These are phyloP conservation scores for Adansonia madagascariensis DNA, from an alignment of 441 rosid genomes.

Conservation along the genomic window DNA sequence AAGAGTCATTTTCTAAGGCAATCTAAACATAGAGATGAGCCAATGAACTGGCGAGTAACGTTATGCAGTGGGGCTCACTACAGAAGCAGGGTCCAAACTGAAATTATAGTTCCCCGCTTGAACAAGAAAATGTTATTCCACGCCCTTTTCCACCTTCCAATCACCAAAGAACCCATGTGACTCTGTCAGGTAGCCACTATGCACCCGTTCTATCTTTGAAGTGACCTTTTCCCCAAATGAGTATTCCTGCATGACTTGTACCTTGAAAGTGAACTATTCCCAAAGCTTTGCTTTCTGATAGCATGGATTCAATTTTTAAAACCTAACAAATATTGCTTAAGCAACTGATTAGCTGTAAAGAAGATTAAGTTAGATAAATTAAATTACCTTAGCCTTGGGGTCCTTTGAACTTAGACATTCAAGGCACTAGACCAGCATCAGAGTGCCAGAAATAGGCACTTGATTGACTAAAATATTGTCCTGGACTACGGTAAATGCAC, in stretches of 20 bases:
- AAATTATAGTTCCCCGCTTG: constrained; percentile 24
- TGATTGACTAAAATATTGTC: not conserved
- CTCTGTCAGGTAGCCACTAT: constrained; percentile 37
- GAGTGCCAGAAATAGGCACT: not conserved
- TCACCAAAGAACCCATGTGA: constrained; percentile 41
- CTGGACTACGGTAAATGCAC: not conserved
- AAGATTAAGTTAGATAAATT: not conserved
- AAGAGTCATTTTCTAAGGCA: constrained; percentile 24
- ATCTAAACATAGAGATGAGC: not conserved
- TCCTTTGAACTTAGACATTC: not conserved
- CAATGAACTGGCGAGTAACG: constrained; percentile 15
- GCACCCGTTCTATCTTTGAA: constrained; percentile 24
- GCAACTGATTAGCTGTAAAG: constrained; percentile 22
- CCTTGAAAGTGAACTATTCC: constrained; percentile 4
- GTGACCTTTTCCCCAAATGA: constrained; percentile 31
- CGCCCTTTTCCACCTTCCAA: constrained; percentile 34
- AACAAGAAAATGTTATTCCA: constrained; percentile 28
- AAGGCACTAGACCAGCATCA: not conserved
- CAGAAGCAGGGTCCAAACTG: constrained; percentile 23
- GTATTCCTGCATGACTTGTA: constrained; percentile 28
- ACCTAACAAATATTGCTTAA: constrained; percentile 16
- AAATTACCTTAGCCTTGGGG: constrained; percentile 4
- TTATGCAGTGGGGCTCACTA: constrained; percentile 32
- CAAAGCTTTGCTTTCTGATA: constrained; percentile 23
- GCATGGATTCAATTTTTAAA: not conserved